These are phyloP conservation scores for Sphaceloma murrayae DNA, from an alignment of 2,329 filamentous ascomycete species.

Conservation along the genomic window DNA sequence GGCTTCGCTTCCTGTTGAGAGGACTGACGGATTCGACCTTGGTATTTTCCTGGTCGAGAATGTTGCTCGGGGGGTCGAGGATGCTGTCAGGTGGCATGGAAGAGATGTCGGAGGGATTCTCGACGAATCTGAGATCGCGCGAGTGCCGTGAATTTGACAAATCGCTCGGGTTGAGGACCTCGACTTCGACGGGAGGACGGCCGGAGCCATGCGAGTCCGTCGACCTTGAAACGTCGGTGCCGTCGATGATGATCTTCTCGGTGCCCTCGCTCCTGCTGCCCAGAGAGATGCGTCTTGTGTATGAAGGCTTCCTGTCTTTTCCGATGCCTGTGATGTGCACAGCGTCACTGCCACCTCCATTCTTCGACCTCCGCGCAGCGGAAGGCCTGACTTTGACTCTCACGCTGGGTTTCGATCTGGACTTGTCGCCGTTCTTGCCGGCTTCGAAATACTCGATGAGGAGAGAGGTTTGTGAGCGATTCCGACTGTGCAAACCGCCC, in stretches of 20 bases:
- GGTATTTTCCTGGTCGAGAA: constrained; percentile 24
- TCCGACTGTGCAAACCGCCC: constrained; percentile 45
- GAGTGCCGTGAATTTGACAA: constrained; percentile 43
- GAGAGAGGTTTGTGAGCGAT: constrained; percentile 74
- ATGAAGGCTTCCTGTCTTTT: constrained; percentile 60
- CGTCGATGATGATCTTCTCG: constrained; percentile 22
- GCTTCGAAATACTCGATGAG: constrained; percentile 94
- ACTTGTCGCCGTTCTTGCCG: constrained; percentile 52
- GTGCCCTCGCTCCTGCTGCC: constrained; percentile 32
- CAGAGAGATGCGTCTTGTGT: constrained; percentile 58
- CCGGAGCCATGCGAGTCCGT: constrained; percentile 69
- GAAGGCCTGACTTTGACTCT: constrained; percentile 72
- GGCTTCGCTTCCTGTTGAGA: constrained; percentile 37
- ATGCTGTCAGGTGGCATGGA: constrained; percentile 66
- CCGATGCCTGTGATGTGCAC: constrained; percentile 80
- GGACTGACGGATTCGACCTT: neutral
- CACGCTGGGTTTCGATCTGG: constrained; percentile 70
- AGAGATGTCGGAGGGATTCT: constrained; percentile 74
- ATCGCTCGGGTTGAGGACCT: constrained; percentile 67
- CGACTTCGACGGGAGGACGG: constrained; percentile 71
- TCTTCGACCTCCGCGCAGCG: constrained; percentile 44
- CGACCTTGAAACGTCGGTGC: constrained; percentile 54
- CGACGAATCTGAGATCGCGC: constrained; percentile 54
- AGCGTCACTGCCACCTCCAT: constrained; percentile 52
- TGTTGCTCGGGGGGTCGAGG: constrained; percentile 46